Evolutionary conservation across 192 early-diverging fungal species (phyloP).

Genomic region (Coemansia sp.): DNA sequence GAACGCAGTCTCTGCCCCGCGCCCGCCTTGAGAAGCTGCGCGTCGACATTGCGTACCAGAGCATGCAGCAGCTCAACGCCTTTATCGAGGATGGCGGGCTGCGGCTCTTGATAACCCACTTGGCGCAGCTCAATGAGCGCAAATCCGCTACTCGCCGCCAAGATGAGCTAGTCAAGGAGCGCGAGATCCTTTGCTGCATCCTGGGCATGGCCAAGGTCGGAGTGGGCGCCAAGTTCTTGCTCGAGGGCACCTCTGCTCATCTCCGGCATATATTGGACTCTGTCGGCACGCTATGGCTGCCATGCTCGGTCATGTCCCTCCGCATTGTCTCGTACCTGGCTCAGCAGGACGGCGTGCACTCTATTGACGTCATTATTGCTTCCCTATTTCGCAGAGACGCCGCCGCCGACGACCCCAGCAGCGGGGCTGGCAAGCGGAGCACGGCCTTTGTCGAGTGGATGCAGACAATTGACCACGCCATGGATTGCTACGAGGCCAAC

Average conservation of each 20-base stretch:
- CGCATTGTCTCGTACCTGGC: conserved; percentile 27
- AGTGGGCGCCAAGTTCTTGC: conserved; percentile 14
- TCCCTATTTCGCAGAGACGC: conserved; percentile 33
- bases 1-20: conserved; percentile 43
- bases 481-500: conserved; percentile 15
- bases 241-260: conserved; percentile 8
- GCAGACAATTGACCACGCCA: conserved; percentile 32
- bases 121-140: conserved; percentile 42
- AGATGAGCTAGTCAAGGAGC: conserved; percentile 45
- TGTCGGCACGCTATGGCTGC: conserved; percentile 36
- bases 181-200: conserved; percentile 43
- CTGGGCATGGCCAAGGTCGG: conserved; percentile 30
- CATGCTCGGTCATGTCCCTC: conserved; percentile 31
- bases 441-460: conserved; percentile 48
- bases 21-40: conserved; percentile 46
- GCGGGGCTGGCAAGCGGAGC: conserved; percentile 4
- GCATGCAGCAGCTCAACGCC: conserved; percentile 34
- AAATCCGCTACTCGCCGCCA: conserved; percentile 21
- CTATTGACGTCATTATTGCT: conserved; percentile 12
- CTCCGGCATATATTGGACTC: conserved; percentile 36
- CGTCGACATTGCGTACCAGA: conserved; percentile 46
- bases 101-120: conserved; percentile 33
- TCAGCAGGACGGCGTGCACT: conserved; percentile 23
- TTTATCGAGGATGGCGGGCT: conserved; percentile 45
- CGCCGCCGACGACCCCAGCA: not conserved